Conservation (phyloP, 306 rosid genomes). For the Calophaca sinica region DNA sequence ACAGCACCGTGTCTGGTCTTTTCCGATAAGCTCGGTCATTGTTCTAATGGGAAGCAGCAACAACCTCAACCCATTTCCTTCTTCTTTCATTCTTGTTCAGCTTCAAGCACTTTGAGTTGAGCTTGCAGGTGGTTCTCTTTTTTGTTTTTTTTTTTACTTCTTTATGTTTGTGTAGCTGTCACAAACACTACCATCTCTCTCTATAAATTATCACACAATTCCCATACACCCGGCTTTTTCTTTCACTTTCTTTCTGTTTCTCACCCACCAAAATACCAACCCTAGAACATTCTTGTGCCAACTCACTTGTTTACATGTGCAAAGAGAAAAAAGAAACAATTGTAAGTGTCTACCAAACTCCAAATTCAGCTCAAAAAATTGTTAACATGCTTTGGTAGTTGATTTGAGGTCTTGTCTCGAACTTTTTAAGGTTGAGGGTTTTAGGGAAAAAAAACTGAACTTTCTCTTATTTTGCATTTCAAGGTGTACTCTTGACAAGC, state of each 20-base stretch:
- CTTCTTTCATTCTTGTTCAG: not conserved
- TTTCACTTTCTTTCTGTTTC: slow-evolving; percentile 48
- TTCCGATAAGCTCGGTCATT: slow-evolving; percentile 51
- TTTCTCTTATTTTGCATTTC: slow-evolving; percentile 21
- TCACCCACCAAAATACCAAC: slow-evolving; percentile 44
- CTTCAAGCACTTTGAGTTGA: slow-evolving; percentile 26
- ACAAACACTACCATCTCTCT: slow-evolving; percentile 3
- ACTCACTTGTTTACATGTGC: slow-evolving; percentile 25
- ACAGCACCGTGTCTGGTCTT: slow-evolving; percentile 48
- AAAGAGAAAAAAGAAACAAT: not conserved
- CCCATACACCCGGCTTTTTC: slow-evolving; percentile 26
- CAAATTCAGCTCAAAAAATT: slow-evolving; percentile 38
- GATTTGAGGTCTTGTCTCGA: slow-evolving; percentile 29
- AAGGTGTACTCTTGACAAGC: slow-evolving; percentile 32
- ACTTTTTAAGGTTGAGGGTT: slow-evolving; percentile 5
- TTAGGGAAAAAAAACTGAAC: not conserved
- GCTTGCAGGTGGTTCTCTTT: not conserved
- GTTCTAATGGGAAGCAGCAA: slow-evolving; percentile 41
- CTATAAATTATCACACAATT: slow-evolving; percentile 41
- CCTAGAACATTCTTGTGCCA: slow-evolving; percentile 26
- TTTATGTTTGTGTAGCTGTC: not conserved
- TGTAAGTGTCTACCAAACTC: slow-evolving; percentile 47
- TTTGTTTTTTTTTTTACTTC: not conserved
- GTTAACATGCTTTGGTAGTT: slow-evolving; percentile 24
- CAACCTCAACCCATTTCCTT: not conserved